Conservation (phyloP, 768 basidiomycete species). For the Russula virescens region DNA sequence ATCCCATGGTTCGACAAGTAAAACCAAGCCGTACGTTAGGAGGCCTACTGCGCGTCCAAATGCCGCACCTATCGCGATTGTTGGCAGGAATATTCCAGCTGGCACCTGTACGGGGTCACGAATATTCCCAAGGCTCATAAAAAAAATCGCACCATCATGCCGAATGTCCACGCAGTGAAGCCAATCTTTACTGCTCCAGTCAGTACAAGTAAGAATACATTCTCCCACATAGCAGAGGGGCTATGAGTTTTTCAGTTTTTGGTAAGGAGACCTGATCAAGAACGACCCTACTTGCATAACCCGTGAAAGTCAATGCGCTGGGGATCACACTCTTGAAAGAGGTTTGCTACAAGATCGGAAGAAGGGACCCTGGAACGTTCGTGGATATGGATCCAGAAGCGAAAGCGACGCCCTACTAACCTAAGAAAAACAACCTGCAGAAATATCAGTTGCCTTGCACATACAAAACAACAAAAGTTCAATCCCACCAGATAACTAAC, state of each 20-base stretch:
- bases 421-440: conserved; percentile 60
- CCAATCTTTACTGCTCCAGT: conserved; percentile 57
- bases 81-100: conserved; percentile 71
- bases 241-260: conserved; percentile 32
- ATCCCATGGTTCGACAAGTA: not conserved
- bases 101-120: conserved; percentile 45
- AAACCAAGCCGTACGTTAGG: conserved; percentile 44
- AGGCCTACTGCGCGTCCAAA: conserved; percentile 66
- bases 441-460: not conserved
- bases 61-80: conserved; percentile 69
- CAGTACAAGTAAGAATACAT: conserved; percentile 58
- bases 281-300: conserved; percentile 64
- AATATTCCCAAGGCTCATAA: not conserved
- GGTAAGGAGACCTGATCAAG: not conserved
- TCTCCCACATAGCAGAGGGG: conserved; percentile 59
- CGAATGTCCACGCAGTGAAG: conserved; percentile 72
- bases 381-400: not conserved
- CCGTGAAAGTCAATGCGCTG: conserved; percentile 63
- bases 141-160: conserved; percentile 52
- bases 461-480: not conserved
- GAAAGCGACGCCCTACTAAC: conserved; percentile 30
- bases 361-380: conserved; percentile 49
- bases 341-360: conserved; percentile 76
- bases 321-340: conserved; percentile 78
- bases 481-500: conserved; percentile 54